Conservation (phyloP, 148 eudicot species). For the Silene uniflora region DNA sequence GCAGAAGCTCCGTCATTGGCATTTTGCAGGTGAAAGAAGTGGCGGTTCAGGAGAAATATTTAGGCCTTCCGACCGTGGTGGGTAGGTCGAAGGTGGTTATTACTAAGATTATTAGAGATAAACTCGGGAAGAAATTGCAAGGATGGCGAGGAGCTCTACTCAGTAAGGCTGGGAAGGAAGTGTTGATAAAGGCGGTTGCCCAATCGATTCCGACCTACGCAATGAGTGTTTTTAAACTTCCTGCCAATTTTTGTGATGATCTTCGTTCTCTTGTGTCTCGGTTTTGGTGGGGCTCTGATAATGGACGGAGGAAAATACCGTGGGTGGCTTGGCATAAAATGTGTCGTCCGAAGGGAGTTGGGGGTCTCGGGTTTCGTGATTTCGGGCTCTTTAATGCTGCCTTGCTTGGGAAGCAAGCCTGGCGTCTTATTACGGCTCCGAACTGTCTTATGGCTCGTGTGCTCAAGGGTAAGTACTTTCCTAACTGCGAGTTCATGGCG, state of each 20-base stretch:
- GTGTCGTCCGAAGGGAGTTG: not conserved
- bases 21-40: not conserved
- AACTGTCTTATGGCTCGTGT: not conserved
- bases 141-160: not conserved
- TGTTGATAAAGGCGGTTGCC: not conserved
- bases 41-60: not conserved
- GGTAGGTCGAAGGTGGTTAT: not conserved
- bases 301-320: not conserved
- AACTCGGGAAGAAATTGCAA: not conserved
- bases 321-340: not conserved
- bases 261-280: not conserved
- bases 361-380: not conserved
- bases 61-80: not conserved
- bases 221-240: not conserved
- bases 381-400: not conserved
- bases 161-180: conserved; percentile 1
- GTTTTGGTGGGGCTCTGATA: conserved; percentile 4
- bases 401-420: not conserved
- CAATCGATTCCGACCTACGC: not conserved
- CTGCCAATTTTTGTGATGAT: not conserved
- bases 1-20: no score
- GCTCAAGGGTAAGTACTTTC: not conserved
- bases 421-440: not conserved
- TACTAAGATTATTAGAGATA: not conserved
- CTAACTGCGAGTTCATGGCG: no score